phyloP scores from a whole-genome alignment of 2,329 filamentous ascomycete genomes.

The Chlorencoelia australis region DNA sequence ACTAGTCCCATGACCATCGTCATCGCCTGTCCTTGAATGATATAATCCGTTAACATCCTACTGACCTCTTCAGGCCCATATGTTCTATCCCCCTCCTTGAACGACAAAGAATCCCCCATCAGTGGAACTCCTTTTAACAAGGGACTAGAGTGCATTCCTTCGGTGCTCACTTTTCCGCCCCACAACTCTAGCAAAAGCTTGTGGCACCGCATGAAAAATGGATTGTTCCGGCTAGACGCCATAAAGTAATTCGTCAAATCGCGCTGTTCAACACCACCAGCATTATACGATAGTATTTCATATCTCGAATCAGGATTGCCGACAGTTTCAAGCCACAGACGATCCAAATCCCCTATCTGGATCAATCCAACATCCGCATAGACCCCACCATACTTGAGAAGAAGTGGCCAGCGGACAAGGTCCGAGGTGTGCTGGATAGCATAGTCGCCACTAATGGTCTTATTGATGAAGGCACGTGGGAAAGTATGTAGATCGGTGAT shows the following conservation, averaged over 20 bases:
- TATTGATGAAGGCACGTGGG: constrained; percentile 40
- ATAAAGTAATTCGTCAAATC: constrained; percentile 42
- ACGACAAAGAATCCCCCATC: constrained; percentile 21
- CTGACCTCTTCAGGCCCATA: constrained; percentile 32
- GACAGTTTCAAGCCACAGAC: constrained; percentile 41
- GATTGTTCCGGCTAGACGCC: constrained; percentile 30
- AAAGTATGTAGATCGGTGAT: constrained; percentile 34
- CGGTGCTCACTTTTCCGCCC: constrained; percentile 38
- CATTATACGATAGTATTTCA: constrained; percentile 39
- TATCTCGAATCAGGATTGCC: constrained; percentile 35
- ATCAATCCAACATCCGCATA: constrained; percentile 48
- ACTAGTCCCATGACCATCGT: constrained; percentile 41
- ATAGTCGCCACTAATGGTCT: constrained; percentile 38
- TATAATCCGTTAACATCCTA: constrained; percentile 43
- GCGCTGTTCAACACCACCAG: constrained; percentile 27
- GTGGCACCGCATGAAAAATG: constrained; percentile 39
- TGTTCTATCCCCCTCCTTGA: constrained; percentile 25
- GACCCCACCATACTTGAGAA: constrained; percentile 47
- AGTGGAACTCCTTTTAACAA: constrained; percentile 37
- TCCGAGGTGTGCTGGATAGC: constrained; percentile 46
- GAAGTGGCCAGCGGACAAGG: constrained; percentile 45
- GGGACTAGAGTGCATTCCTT: constrained; percentile 39
- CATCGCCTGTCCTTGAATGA: constrained; percentile 45
- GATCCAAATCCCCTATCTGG: constrained; percentile 46
- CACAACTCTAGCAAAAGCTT: constrained; percentile 41